Conservation (phyloP, 192 early-diverging fungal species). For the Podila epigama region DNA sequence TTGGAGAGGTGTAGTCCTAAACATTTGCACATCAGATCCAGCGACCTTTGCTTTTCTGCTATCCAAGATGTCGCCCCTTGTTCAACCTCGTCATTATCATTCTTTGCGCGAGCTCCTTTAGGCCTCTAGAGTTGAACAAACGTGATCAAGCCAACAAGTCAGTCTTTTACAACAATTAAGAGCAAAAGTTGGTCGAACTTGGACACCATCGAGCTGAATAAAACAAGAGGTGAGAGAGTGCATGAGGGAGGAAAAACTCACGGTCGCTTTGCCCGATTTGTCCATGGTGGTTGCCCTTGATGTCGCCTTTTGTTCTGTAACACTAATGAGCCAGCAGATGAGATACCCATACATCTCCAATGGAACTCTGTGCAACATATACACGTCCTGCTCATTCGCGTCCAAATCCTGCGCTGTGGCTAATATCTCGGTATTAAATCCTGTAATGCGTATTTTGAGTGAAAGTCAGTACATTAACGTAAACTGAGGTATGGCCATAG, state of each 20-base stretch:
- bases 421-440: slow-evolving; percentile 71
- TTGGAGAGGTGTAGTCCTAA: slow-evolving; percentile 70
- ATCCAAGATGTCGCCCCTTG: slow-evolving; percentile 65
- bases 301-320: slow-evolving; percentile 65
- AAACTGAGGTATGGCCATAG: not conserved
- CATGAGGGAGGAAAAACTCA: not conserved
- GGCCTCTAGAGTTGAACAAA: slow-evolving; percentile 21
- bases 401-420: slow-evolving; percentile 66
- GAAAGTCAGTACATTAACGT: not conserved
- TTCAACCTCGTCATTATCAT: slow-evolving; percentile 10
- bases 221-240: too few species aligned
- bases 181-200: too few species aligned
- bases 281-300: slow-evolving; percentile 51
- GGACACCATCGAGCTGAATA: too few species aligned
- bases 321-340: slow-evolving; percentile 80
- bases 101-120: slow-evolving; percentile 44
- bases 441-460: too few species aligned
- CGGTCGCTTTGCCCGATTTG: slow-evolving; percentile 29
- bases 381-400: slow-evolving; percentile 73
- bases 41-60: slow-evolving; percentile 61
- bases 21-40: slow-evolving; percentile 60
- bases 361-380: slow-evolving; percentile 65
- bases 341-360: slow-evolving; percentile 88
- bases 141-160: not conserved
- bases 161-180: not conserved